A percentile compares a stretch with the other conserved stretches of the same genome.
These are phyloP conservation scores for Aciculosporium take DNA, from an alignment of 2,329 filamentous ascomycete species.

Conservation along the genomic window DNA sequence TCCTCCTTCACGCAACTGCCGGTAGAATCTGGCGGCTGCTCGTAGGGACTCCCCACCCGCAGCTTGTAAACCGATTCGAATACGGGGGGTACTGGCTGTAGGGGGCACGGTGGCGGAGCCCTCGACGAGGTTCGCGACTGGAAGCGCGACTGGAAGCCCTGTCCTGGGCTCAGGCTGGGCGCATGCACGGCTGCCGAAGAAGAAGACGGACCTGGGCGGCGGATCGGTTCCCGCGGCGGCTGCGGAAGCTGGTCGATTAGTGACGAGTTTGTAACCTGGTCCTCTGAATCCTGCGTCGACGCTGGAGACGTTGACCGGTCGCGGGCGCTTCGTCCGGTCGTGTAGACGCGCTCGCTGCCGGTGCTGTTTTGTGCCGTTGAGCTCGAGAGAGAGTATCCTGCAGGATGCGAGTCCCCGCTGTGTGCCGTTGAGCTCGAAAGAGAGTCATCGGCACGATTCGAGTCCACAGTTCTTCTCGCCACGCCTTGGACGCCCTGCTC, in stretches of 20 bases:
- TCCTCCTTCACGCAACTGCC: slow-evolving; percentile 6
- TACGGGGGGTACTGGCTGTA: slow-evolving; percentile 11
- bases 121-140: slow-evolving; percentile 11
- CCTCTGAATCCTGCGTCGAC: not conserved
- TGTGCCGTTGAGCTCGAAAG: not conserved
- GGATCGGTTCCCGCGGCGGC: not conserved
- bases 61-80: slow-evolving; percentile 8
- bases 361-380: not conserved
- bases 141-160: slow-evolving; percentile 14
- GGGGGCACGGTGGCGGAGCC: slow-evolving; percentile 11
- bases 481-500: not conserved
- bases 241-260: slow-evolving; percentile 4
- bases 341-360: not conserved
- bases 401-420: too few relatives aligned
- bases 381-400: too few relatives aligned
- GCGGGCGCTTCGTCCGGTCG: slow-evolving; percentile 6
- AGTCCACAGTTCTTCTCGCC: too few relatives aligned
- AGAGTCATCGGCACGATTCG: too few relatives aligned
- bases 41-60: slow-evolving; percentile 12
- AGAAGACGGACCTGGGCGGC: not conserved
- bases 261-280: slow-evolving; percentile 1
- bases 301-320: slow-evolving; percentile 5
- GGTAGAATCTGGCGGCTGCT: slow-evolving; percentile 7
- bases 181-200: slow-evolving; percentile 1
- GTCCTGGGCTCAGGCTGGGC: not conserved